Evolutionary conservation across 139 green algal genomes (phyloP), one percentile per base, ranked within the genome.

Genomic region (Limnomonas spitsbergensis): DNA sequence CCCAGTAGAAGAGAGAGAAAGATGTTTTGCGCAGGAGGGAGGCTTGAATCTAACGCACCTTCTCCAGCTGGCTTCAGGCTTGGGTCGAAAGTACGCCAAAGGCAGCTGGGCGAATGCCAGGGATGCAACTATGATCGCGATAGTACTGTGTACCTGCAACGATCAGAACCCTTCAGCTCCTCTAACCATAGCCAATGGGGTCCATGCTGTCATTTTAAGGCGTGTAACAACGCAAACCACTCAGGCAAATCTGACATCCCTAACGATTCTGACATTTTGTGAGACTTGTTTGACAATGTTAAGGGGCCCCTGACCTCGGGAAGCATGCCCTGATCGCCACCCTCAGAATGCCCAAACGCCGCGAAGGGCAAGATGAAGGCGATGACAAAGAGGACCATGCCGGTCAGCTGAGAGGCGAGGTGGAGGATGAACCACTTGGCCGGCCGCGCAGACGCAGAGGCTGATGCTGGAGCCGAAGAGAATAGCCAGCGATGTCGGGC

Each of bases 401-500:
- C 47, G 14, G 47, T 29, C 47, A 61, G 47, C 47, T 61, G 47
- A 29, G 20, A 20, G 14, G 47, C 47, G 14, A 29, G 47, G 20
- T 61, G 47, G 47, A 61, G 14, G 20, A 20, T 61, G 47, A 61
- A 61, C 47, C 47, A 61, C 14, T 29, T 14, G 20, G 47, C 47
- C 47, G 20, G 14, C 14, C 14, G 20, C 14, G 14, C 14, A 61
- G 14, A 29, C 14, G 14, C 53, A 68, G 36, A 82, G 69, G 7
- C 76, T 69, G 38, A 82, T 73, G n/a, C 69, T 53, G 1, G 52
- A 37, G 20, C 37, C 2, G 37, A 77, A 52, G 2, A 77, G 78
- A 20, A 78, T n/a, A 78, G 1, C 78, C 78, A 82, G 4, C 70
- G 53, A 37, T 82, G 78, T 9, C 70, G 78, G 27, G 78, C 78